Conservation (phyloP, 2,329 filamentous ascomycete genomes). For the Teratosphaeria viscida region DNA sequence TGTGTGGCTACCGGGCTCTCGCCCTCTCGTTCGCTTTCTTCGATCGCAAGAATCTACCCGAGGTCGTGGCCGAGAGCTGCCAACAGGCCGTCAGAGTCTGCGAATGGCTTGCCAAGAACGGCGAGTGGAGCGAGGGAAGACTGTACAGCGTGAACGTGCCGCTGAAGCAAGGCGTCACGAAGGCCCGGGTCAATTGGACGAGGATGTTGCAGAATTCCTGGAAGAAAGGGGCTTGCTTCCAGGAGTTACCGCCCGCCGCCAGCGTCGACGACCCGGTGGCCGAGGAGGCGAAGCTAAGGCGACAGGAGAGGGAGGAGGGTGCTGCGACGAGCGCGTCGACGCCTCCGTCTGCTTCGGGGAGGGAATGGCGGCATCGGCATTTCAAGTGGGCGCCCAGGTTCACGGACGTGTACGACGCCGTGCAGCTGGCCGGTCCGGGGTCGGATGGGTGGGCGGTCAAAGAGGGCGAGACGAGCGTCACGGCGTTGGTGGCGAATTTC, state of each 20-base stretch:
- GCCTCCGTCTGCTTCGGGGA: slow-evolving; percentile 19
- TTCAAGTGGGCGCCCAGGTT: slow-evolving; percentile 94
- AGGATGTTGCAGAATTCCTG: slow-evolving; percentile 85
- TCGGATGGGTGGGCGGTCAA: slow-evolving; percentile 92
- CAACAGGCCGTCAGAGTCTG: slow-evolving; percentile 65
- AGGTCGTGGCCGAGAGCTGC: slow-evolving; percentile 68
- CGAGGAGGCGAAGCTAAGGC: slow-evolving; percentile 63
- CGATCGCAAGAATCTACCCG: slow-evolving; percentile 69
- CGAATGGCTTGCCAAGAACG: slow-evolving; percentile 66
- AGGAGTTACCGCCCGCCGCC: slow-evolving; percentile 57
- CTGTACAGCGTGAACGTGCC: slow-evolving; percentile 91
- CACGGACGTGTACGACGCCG: slow-evolving; percentile 74
- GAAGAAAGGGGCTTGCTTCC: slow-evolving; percentile 74
- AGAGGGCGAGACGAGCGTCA: slow-evolving; percentile 80
- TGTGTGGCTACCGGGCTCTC: slow-evolving; percentile 48
- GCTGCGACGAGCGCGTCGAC: slow-evolving; percentile 23
- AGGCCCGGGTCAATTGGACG: slow-evolving; percentile 68
- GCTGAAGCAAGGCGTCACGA: slow-evolving; percentile 60
- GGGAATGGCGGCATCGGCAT: slow-evolving; percentile 63
- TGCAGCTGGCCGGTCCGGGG: slow-evolving; percentile 66
- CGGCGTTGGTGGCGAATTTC: slow-evolving; percentile 85
- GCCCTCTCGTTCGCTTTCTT: slow-evolving; percentile 89
- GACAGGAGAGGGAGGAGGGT: slow-evolving; percentile 43
- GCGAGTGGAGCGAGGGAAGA: slow-evolving; percentile 48
- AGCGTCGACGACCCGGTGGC: slow-evolving; percentile 48